Evolutionary conservation across 192 early-diverging fungal species (phyloP).

Genomic region (Helicostylum pulchrum): DNA sequence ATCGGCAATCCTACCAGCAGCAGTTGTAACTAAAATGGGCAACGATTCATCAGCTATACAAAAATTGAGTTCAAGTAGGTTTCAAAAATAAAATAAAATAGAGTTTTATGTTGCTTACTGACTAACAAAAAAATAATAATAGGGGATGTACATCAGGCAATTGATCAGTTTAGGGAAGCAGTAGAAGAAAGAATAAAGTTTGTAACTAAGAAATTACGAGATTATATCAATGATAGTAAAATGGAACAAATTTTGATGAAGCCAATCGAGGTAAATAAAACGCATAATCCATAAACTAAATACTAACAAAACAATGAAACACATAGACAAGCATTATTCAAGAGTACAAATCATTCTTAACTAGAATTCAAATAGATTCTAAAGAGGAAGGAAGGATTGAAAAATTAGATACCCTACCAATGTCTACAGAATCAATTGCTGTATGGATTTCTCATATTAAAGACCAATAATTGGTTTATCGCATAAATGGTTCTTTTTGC

Average conservation of each 20-base stretch:
- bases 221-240: constrained; percentile 71
- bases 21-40: constrained; percentile 9
- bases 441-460: constrained; percentile 25
- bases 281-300: neutral
- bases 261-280: constrained; percentile 58
- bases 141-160: constrained; percentile 37
- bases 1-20: constrained; percentile 12
- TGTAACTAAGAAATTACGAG: constrained; percentile 56
- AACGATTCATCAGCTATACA: neutral
- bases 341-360: constrained; percentile 19
- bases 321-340: constrained; percentile 23
- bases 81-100: neutral
- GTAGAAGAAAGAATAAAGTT: constrained; percentile 47
- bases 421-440: constrained; percentile 17
- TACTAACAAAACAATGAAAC: neutral
- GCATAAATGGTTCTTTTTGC: no score
- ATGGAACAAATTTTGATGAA: constrained; percentile 72
- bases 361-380: constrained; percentile 14
- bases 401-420: neutral
- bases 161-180: constrained; percentile 52
- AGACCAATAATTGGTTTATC: neutral
- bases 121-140: constrained; percentile 3
- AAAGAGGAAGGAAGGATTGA: constrained; percentile 12
- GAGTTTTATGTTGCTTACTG: no score
- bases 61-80: constrained; percentile 15